Base-by-base conservation (phyloP, 306 rosid species). In the Vigna nakashimae region DNA sequence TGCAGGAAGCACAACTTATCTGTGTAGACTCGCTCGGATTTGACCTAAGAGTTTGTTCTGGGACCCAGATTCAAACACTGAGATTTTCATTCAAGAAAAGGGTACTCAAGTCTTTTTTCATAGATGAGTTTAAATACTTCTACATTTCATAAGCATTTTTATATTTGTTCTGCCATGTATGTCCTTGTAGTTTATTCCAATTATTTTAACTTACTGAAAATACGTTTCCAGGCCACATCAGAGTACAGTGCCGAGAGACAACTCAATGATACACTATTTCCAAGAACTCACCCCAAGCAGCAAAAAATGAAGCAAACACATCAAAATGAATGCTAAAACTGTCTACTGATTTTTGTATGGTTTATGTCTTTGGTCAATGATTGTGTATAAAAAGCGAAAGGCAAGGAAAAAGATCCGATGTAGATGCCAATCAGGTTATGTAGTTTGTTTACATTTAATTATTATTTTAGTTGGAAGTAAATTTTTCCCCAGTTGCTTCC, bases 221-320 rank as follows among this genome's bases (percentile, higher is more conserved):
- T 56, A 22, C 67, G 2, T 82, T 87, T 87, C 80, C 91, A 95
- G 99, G 99, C 93, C 17, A 87, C 85, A 1, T 95, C 99, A 0
- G 97, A 92, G 72, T 92, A 88, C 78, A 74, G 96, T 60, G 99
- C 99, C 0, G 98, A 95, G 88, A 89, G 92, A 76, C 96, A 88
- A 51, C 90, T 95, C 74, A 91, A 91, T 80, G 94, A 92, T 82
- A 55, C 92, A 71, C 77, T 95, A 42, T 92, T 95, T 83, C 90
- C 98, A 38, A 88, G 88, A 84, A 86, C 36, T 55, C 90, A 82
- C 52, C 88, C 89, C 30, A 92, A 83, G 86, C 86, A 84, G 64
- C 93, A 79, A 80, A 89, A 84, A 76, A 45, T 71, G 84, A 89
- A 87, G 86, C 95, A 89, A 81, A 68, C 92, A 9, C 83, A 87